phyloP scores from a whole-genome alignment of 1,284 basidiomycete genomes.

The Sporisorium graminicola region DNA sequence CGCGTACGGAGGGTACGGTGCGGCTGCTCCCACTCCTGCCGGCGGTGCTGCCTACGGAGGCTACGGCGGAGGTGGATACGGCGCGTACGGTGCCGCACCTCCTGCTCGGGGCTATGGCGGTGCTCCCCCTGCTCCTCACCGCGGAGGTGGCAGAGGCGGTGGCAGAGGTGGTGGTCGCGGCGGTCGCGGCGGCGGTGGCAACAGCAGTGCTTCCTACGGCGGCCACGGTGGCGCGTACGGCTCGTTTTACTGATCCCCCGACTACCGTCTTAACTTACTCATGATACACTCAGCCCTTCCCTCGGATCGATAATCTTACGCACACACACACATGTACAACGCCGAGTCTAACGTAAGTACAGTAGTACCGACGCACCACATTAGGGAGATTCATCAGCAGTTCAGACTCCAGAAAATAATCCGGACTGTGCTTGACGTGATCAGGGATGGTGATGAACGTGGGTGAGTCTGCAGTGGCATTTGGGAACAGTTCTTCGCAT shows the following conservation, averaged over 20 bases:
- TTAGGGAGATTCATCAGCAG: no score
- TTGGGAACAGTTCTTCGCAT: no score
- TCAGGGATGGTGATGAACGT: no score
- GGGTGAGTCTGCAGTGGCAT: no score
- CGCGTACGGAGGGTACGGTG: slow-evolving; percentile 5
- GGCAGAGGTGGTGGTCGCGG: slow-evolving; percentile 16
- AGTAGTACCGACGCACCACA: no score
- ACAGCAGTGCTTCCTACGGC: slow-evolving; percentile 19
- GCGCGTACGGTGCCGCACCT: slow-evolving; percentile 34
- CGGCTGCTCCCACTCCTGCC: slow-evolving; percentile 1
- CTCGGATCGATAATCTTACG: no score
- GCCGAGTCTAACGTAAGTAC: no score
- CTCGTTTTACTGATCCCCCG: slow-evolving; percentile 23
- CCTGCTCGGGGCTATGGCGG: slow-evolving; percentile 14
- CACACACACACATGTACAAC: no score
- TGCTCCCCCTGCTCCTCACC: not conserved
- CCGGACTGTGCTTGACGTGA: no score
- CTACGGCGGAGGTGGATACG: slow-evolving; percentile 32
- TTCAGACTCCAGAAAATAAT: no score
- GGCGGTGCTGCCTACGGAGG: slow-evolving; percentile 37
- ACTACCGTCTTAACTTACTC: no score
- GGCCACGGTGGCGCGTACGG: slow-evolving; percentile 44
- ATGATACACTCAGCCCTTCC: not conserved
- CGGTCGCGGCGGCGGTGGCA: slow-evolving; percentile 7
- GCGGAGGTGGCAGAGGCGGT: slow-evolving; percentile 18